These are phyloP conservation scores for Zoysia pacifica DNA, from an alignment of 176 grass and related monocot species.

Conservation along the genomic window DNA sequence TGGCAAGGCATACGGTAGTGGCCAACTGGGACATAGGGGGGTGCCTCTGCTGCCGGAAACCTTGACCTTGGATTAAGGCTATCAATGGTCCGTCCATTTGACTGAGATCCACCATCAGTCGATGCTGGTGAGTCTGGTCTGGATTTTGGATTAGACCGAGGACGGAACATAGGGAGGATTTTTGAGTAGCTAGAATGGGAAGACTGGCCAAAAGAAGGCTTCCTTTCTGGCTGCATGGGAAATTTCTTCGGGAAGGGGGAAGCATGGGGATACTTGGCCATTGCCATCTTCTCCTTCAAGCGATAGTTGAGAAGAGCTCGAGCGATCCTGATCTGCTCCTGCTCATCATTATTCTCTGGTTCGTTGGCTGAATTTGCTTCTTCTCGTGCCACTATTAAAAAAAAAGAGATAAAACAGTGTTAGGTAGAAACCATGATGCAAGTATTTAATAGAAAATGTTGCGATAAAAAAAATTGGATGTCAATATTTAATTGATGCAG, in stretches of 20 bases:
- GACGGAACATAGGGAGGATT: slow-evolving; percentile 90
- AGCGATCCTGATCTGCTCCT: slow-evolving; percentile 95
- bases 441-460: slow-evolving; percentile 26
- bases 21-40: slow-evolving; percentile 93
- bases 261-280: slow-evolving; percentile 80
- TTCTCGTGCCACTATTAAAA: slow-evolving; percentile 62
- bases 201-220: slow-evolving; percentile 55
- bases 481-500: background rate
- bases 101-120: slow-evolving; percentile 45
- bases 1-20: slow-evolving; percentile 72
- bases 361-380: slow-evolving; percentile 67
- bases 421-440: slow-evolving; percentile 10
- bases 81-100: slow-evolving; percentile 30
- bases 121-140: slow-evolving; percentile 54
- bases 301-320: slow-evolving; percentile 94
- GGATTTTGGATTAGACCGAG: slow-evolving; percentile 60
- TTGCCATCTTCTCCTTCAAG: slow-evolving; percentile 89
- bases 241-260: slow-evolving; percentile 97
- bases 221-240: slow-evolving; percentile 70
- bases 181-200: slow-evolving; percentile 76
- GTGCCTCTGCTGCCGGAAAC: slow-evolving; percentile 73
- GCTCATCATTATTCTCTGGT: slow-evolving; percentile 87
- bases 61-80: slow-evolving; percentile 53
- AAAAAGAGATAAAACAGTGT: slow-evolving; percentile 33
- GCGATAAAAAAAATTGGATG: background rate